Conservation (phyloP, 179 eudicot species). For the Heliamphora pulchella region DNA sequence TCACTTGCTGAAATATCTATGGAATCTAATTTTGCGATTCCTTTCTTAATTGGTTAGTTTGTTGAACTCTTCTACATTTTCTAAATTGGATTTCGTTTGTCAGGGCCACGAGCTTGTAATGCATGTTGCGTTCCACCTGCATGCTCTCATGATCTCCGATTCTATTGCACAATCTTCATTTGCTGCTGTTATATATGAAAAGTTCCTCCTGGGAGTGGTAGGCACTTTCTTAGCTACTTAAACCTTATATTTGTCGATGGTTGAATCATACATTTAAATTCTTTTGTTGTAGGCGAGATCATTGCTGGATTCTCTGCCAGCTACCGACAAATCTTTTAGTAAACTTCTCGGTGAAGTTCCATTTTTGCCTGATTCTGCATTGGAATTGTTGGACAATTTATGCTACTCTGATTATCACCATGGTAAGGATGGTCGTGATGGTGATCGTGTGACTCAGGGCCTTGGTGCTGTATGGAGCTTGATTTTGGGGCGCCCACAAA, state of each 20-base stretch:
- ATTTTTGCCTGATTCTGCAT: slow-evolving; percentile 52
- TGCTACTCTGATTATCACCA: slow-evolving; percentile 45
- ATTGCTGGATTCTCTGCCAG: slow-evolving; percentile 69
- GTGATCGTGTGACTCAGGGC: slow-evolving; percentile 95
- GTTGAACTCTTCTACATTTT: neutral
- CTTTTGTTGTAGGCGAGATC: slow-evolving; percentile 56
- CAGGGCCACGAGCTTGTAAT: slow-evolving; percentile 98
- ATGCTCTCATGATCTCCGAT: slow-evolving; percentile 41
- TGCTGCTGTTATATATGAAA: slow-evolving; percentile 67
- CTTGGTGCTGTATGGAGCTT: slow-evolving; percentile 93
- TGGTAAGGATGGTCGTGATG: slow-evolving; percentile 54
- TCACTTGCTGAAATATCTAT: neutral
- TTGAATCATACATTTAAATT: slow-evolving; percentile 1
- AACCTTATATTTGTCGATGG: neutral
- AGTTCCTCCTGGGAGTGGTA: slow-evolving; percentile 86
- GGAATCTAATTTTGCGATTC: neutral
- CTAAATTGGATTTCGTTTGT: slow-evolving; percentile 14
- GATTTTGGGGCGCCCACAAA: slow-evolving; percentile 72
- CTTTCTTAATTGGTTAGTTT: neutral
- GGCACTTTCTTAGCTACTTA: slow-evolving; percentile 19
- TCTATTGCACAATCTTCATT: slow-evolving; percentile 40
- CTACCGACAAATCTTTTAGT: slow-evolving; percentile 89
- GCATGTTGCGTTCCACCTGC: slow-evolving; percentile 80
- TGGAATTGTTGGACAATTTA: slow-evolving; percentile 59
- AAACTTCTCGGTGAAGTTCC: slow-evolving; percentile 96